A percentile compares a stretch with the other conserved stretches of the same genome.
Evolutionary conservation across 306 rosid species (phyloP).

Genomic region (Ormosia semicastrata): DNA sequence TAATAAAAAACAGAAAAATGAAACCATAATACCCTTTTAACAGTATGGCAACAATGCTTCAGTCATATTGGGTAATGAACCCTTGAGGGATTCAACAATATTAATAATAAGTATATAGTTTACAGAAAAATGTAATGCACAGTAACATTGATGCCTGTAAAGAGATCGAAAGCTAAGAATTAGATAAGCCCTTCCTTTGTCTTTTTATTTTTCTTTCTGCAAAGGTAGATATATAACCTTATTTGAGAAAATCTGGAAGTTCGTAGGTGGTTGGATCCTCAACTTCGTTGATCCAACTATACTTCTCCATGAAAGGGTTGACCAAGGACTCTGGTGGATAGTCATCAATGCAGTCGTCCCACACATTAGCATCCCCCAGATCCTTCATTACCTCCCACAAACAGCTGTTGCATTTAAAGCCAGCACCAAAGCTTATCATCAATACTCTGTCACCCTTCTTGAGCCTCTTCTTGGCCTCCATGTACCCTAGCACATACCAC

Average conservation of each 20-base stretch:
- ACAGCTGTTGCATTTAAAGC: constrained; percentile 94
- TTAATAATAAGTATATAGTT: constrained; percentile 14
- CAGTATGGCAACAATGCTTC: constrained; percentile 9
- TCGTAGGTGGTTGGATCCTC: constrained; percentile 55
- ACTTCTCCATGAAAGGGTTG: constrained; percentile 75
- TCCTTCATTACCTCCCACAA: constrained; percentile 82
- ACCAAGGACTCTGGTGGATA: constrained; percentile 63
- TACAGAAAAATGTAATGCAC: constrained; percentile 20
- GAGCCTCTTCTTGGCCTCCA: constrained; percentile 89
- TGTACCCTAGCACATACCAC: constrained; percentile 87
- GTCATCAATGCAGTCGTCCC: constrained; percentile 64
- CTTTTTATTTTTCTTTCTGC: neutral
- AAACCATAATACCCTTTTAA: neutral
- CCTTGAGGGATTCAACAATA: constrained; percentile 26
- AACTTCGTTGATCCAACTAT: constrained; percentile 60
- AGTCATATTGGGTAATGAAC: constrained; percentile 18
- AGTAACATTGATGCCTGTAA: constrained; percentile 10
- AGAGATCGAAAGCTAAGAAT: neutral
- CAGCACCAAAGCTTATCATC: constrained; percentile 96
- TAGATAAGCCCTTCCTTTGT: neutral
- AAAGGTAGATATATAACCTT: neutral
- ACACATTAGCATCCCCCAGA: constrained; percentile 53
- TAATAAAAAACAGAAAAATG: neutral
- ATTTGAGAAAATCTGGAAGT: constrained; percentile 46
- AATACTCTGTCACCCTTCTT: constrained; percentile 62